Base-by-base conservation (phyloP, 805 yeast genomes). In the Metschnikowia lunata region DNA sequence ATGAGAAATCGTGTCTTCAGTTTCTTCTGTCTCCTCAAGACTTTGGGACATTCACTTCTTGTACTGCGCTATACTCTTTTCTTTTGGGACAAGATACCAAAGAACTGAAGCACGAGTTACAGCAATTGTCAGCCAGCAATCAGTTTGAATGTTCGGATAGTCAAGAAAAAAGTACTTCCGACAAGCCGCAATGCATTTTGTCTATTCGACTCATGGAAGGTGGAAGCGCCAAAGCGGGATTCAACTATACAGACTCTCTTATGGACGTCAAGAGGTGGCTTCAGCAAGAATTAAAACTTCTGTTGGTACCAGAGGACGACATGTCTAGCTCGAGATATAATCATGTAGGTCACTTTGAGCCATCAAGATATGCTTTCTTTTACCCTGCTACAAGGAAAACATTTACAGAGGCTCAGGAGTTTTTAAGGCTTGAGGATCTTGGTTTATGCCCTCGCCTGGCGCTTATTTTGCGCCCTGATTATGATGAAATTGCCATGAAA, bases 371-470 rank as follows among this genome's bases (percentile, higher is more conserved):
- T 47, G 67, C 60, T 2, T 69, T 71, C 48, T 69, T 63, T 46
- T 52, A 62, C 34, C 74, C 74, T 6, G 54, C 54, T 2, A 88
- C 83, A 48, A 66, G 80, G 2, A 75, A 73, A 4, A 75, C 79
- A 0, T 71, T 55, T 42, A 46, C 61, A 10, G 67, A 63, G 27
- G 85, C 83, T 39, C 91, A 88, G 53, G 71, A 72, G 44, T 64
- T 55, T 36, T 54, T 64, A 46, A 64, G 80, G 3, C 66, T 89
- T 32, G 59, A 59, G 26, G 74, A 69, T 4, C 66, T 89, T 43
- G 80, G 79, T 18, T 66, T 89, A 40, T 72, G 78, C 12, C 90
- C 91, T 2, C 71, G 95, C 45, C 82, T 95, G 9, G 87, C 85
- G 0, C 62, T 89, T 38, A 81, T 87, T 23, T 66, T 89, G 50